Base-by-base conservation (phyloP, 306 rosid genomes). In the Hippophae tibetana region DNA sequence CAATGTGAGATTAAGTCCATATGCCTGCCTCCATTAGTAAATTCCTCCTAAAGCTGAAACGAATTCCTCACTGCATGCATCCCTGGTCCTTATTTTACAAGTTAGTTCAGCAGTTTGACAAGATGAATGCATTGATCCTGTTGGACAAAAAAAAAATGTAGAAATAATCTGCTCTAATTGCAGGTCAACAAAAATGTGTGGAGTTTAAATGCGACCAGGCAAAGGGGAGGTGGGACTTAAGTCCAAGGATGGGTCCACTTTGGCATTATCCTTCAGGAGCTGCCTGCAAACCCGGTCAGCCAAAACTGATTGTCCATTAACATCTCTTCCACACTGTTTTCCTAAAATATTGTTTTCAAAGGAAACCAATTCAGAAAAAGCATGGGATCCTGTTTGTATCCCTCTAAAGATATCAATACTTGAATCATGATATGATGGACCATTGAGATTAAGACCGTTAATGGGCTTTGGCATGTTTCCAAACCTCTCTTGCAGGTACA, bases 271-370 rank as follows among this genome's bases (percentile, higher is more conserved):
- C 71, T 86, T 63, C 31, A 88, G 73, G 54, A 92, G 86, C 81
- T 85, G 94, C 57, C 82, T 81, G 41, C 86, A 82, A 58, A 92
- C 97, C 5, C 96, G 90, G 77, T 82, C 95, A 4, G 99, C 99
- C 84, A 92, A 78, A 68, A 88, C 88, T 9, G 86, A 79, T 63
- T 92, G 99, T 72, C 72, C 72, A 27, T 62, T 71, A 49, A 65
- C 78, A 68, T 72, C 65, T 69, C 89, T 78, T 38, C 72, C 66
- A 43, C 63, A 74, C 66, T 82, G 93, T 69, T 76, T 79, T 59
- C 76, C 86, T 64, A 64, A 68, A 68, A 81, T 69, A 72, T 83
- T 92, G 56, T 73, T 85, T 56, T 92, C 96, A 52, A 65, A 42
- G 47, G 83, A 72, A 49, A 71, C 67, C 64, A 76, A 68, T 73